Conservation (phyloP, 1,284 basidiomycete genomes). For the Erythrobasidium hasegawianum region DNA sequence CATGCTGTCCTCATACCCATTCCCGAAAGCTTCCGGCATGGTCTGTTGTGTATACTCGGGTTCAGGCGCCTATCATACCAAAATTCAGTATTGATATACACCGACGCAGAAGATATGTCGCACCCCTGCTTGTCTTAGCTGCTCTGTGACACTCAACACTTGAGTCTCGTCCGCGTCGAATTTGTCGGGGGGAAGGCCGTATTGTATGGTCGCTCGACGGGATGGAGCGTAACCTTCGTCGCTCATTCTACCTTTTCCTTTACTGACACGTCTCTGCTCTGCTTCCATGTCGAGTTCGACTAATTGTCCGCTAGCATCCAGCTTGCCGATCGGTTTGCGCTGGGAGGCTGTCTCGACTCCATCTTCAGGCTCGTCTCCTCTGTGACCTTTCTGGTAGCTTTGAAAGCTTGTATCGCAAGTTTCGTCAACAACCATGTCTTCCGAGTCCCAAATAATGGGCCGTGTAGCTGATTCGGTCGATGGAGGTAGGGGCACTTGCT, state of each 20-base stretch:
- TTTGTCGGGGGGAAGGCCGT: not conserved
- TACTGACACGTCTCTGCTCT: not conserved
- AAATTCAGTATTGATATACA: not conserved
- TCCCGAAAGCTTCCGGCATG: not conserved
- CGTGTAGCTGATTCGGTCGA: slow-evolving; percentile 34
- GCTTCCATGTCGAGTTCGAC: not conserved
- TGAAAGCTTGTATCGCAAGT: slow-evolving; percentile 32
- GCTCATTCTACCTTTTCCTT: not conserved
- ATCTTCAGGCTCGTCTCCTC: not conserved
- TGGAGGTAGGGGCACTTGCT: slow-evolving; percentile 27
- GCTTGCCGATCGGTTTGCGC: not conserved
- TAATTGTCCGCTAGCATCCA: not conserved
- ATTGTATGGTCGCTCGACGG: not conserved
- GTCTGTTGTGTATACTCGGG: slow-evolving; percentile 3
- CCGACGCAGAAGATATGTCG: too few relatives aligned
- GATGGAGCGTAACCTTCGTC: not conserved
- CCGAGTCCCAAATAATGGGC: slow-evolving; percentile 40
- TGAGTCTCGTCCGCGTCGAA: not conserved
- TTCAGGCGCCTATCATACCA: not conserved
- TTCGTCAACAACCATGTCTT: slow-evolving; percentile 30
- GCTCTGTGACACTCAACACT: not conserved
- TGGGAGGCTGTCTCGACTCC: not conserved
- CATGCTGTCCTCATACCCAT: not conserved
- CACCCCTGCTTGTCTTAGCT: not conserved
- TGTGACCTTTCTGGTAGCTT: slow-evolving; percentile 6